A percentile compares a stretch with the other conserved stretches of the same genome.
phyloP scores from a whole-genome alignment of 1,284 basidiomycete species.

The Leccinum solheimii region DNA sequence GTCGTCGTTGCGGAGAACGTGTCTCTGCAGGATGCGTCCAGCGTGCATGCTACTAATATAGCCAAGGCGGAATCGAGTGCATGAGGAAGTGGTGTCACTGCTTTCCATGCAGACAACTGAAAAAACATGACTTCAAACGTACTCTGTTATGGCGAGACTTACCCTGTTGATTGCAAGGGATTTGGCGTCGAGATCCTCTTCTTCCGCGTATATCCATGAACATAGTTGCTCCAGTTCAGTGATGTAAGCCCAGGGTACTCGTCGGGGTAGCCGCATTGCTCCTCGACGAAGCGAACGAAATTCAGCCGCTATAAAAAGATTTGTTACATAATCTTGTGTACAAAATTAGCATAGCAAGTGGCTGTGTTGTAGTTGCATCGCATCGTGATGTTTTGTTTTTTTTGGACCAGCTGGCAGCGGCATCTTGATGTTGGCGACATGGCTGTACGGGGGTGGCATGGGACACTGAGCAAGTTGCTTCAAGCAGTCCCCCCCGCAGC shows the following conservation, averaged over 20 bases:
- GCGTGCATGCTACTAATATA: conserved; percentile 61
- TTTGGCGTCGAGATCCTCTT: conserved; percentile 58
- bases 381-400: no score
- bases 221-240: conserved; percentile 81
- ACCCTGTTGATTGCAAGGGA: conserved; percentile 71
- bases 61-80: conserved; percentile 72
- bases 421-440: not conserved
- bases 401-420: no score
- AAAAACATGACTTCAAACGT: conserved; percentile 16
- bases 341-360: not conserved
- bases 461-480: not conserved
- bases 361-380: not conserved
- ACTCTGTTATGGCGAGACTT: conserved; percentile 30
- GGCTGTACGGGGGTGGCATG: not conserved
- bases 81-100: conserved; percentile 68
- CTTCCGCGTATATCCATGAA: conserved; percentile 75
- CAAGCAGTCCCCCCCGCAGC: not conserved
- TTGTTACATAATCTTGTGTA: no score
- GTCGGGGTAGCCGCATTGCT: conserved; percentile 73
- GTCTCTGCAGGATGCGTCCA: conserved; percentile 42
- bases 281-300: not conserved
- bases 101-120: conserved; percentile 77
- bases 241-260: conserved; percentile 80
- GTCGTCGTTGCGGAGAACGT: conserved; percentile 32
- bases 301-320: no score